Conservation (phyloP, 352 stramenopile genomes). For the Nothophytophthora sp. region DNA sequence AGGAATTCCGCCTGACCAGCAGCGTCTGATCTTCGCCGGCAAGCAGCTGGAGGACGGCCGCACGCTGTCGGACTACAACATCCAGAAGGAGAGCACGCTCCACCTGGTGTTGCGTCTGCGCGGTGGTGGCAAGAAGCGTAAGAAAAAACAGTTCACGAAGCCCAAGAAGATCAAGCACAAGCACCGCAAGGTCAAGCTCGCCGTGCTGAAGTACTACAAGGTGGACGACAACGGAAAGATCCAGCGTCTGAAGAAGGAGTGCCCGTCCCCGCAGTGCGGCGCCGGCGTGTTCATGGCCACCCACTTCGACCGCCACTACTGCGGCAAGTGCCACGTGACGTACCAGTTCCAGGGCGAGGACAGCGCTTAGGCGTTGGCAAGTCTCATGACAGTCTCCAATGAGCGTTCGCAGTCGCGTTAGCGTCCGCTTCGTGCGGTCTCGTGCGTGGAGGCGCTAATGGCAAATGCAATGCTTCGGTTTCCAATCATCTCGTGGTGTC, state of each 20-base stretch:
- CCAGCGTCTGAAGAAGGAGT: conserved; percentile 98
- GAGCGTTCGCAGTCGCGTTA: conserved; percentile 18
- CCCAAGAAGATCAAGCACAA: conserved; percentile 99
- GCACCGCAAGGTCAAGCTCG: conserved; percentile 97
- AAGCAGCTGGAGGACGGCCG: conserved; percentile 99
- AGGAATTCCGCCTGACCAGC: conserved; percentile 99
- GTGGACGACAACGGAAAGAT: conserved; percentile 97
- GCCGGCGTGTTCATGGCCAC: conserved; percentile 99
- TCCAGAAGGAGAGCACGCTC: conserved; percentile 97
- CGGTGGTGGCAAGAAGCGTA: conserved; percentile 98
- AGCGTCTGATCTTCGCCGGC: conserved; percentile 99
- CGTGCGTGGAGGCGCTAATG: conserved; percentile 15
- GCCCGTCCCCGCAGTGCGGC: conserved; percentile 93
- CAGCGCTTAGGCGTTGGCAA: conserved; percentile 44
- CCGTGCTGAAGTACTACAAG: conserved; percentile 98
- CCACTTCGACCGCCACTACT: conserved; percentile 99
- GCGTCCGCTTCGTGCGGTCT: not conserved
- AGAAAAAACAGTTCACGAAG: conserved; percentile 99
- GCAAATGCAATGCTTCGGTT: conserved; percentile 44
- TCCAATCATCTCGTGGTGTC: conserved; percentile 25
- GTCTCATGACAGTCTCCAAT: conserved; percentile 15
- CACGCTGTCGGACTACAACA: conserved; percentile 95
- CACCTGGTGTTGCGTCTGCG: conserved; percentile 97
- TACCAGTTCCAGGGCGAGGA: conserved; percentile 92
- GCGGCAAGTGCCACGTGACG: conserved; percentile 98